Evolutionary conservation across 140 eudicot species (phyloP).

Genomic region (Stevia rebaudiana): DNA sequence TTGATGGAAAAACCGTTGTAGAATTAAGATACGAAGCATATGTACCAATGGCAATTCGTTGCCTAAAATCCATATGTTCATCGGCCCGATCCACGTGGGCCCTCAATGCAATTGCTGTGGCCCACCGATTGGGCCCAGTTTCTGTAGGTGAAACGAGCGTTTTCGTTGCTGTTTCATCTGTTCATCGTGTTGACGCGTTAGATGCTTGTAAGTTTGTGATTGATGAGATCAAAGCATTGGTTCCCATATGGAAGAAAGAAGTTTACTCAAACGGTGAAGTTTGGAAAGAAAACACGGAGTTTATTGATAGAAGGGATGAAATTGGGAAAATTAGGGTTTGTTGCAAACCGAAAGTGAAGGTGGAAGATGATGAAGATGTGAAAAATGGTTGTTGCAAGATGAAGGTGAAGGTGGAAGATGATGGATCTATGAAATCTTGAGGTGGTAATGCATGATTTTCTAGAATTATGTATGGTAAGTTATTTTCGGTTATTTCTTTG

Average conservation of each 20-base stretch:
- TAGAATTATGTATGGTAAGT: conserved; percentile 8
- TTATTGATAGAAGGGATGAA: conserved; percentile 55
- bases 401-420: conserved; percentile 55
- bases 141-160: conserved; percentile 83
- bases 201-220: conserved; percentile 84
- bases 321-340: conserved; percentile 30
- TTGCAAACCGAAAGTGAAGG: conserved; percentile 38
- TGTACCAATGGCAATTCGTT: conserved; percentile 84
- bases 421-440: conserved; percentile 13
- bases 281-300: conserved; percentile 85
- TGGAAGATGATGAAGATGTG: conserved; percentile 25
- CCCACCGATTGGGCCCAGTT: conserved; percentile 75
- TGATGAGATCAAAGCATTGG: conserved; percentile 93
- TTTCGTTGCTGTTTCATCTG: conserved; percentile 65
- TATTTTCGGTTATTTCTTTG: background rate
- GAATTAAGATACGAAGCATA: conserved; percentile 90
- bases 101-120: conserved; percentile 59
- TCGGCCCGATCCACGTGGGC: conserved; percentile 67
- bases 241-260: conserved; percentile 96
- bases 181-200: conserved; percentile 75
- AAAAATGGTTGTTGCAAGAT: conserved; percentile 49
- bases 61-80: conserved; percentile 67
- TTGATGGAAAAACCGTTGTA: conserved; percentile 64
- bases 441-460: conserved; percentile 15
- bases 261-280: conserved; percentile 88